Percentiles rank a stretch among this genome's conserved stretches.
Evolutionary conservation across 768 basidiomycete species (phyloP).

Genomic region (Mycena vulgaris): DNA sequence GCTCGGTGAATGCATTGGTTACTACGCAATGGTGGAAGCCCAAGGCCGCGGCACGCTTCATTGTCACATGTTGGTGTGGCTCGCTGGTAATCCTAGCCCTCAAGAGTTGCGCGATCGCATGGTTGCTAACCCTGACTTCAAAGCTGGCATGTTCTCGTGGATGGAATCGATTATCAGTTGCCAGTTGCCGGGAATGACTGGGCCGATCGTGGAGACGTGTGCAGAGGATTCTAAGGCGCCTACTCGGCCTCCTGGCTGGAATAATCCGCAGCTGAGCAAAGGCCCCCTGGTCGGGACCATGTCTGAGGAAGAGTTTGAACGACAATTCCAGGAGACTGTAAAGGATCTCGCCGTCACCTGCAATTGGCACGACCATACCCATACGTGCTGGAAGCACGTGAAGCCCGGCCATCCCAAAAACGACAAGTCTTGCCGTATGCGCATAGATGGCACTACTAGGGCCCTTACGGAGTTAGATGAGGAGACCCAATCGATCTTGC

Average conservation of each 20-base stretch:
- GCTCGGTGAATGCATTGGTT: neutral
- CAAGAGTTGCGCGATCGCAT: neutral
- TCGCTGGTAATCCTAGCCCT: neutral
- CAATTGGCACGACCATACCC: neutral
- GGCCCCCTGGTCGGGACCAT: neutral
- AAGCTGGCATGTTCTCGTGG: neutral
- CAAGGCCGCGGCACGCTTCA: slow-evolving; percentile 48
- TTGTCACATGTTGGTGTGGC: slow-evolving; percentile 45
- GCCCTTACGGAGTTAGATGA: neutral
- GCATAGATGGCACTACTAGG: neutral
- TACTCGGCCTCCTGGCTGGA: neutral
- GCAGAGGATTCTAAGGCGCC: neutral
- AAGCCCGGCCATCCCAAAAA: neutral
- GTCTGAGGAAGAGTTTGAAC: neutral
- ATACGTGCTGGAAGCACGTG: neutral
- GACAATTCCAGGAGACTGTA: neutral
- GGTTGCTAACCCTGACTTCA: neutral
- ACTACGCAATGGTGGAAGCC: slow-evolving; percentile 10
- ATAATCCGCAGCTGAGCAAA: neutral
- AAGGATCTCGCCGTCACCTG: neutral
- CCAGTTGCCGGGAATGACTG: neutral
- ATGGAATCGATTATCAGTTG: neutral
- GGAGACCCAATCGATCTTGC: slow-evolving; percentile 33
- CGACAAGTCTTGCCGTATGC: neutral
- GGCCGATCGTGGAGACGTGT: neutral